Base-by-base conservation (phyloP, 768 basidiomycete species). In the Russula olivacea region DNA sequence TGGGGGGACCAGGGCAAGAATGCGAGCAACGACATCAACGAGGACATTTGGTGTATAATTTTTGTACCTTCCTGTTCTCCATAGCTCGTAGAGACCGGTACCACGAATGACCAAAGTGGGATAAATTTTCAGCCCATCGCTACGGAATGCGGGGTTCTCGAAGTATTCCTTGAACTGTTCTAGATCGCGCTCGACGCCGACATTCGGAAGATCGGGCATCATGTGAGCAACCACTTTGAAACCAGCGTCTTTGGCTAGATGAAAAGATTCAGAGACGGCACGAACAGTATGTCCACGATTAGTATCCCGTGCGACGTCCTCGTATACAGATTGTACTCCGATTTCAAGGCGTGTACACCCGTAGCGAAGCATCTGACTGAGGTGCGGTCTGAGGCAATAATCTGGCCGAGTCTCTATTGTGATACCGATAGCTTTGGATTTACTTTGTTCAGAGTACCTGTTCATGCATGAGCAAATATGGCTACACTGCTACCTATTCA, bases 181-280 rank as follows among this genome's bases (percentile, higher is more conserved):
- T 52, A 99, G 83, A 74, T 99, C 97, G 61, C 97, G 85, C 77
- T 98, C 97, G 63, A 96, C 82, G 38, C 97, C 97, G 61, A 98
- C 92, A 72, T 99, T 99, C 10, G 96, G 96, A 10, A 98, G 82
- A 74, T 99, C 96, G 15, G 95, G 94, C 95, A 99, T 99, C 97
- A 98, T 98, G 73, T 99, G 97, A 21, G 95, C 95, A 32, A 99
- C 97, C 59, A 99, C 95, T 76, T 99, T 99, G 87, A 97, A 99
- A 4, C 97, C 97, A 1, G 96, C 97, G 70, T 99, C 96, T 74
- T 99, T 99, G 21, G 94, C 88, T 69, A 99, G 85, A 71, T 98
- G 96, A 76, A 99, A 99, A 14, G 89, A 91, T 74, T 99, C 96
- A 52, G 91, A 87, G 58, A 98, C 96, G 10, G 96, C 93, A 58